phyloP scores from a whole-genome alignment of 2,329 filamentous ascomycete genomes.

The Sclerotinia nivalis region DNA sequence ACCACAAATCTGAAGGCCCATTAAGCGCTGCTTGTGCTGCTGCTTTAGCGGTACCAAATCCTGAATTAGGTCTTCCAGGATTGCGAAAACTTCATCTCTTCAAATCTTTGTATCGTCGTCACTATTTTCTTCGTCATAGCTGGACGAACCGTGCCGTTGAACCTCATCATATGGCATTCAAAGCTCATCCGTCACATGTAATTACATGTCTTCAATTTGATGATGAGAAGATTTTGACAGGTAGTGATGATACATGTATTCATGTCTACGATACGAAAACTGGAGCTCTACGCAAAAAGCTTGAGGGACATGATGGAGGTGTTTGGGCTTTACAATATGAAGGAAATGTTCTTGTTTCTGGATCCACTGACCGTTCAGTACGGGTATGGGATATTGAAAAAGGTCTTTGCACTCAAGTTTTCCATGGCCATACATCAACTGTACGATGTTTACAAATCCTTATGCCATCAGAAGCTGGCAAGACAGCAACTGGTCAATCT shows the following conservation, averaged over 20 bases:
- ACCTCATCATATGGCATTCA: conserved; percentile 89
- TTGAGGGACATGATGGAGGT: conserved; percentile 93
- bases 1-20: conserved; percentile 69
- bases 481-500: conserved; percentile 66
- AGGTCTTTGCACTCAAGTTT: conserved; percentile 89
- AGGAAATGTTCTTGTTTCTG: conserved; percentile 91
- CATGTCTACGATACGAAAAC: conserved; percentile 98
- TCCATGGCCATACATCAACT: conserved; percentile 96
- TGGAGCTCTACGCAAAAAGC: conserved; percentile 75
- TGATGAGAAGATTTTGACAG: conserved; percentile 95
- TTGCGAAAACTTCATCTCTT: conserved; percentile 86
- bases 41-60: conserved; percentile 77
- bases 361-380: conserved; percentile 95
- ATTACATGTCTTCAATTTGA: conserved; percentile 98
- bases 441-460: conserved; percentile 94
- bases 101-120: conserved; percentile 93
- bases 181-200: conserved; percentile 93
- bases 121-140: conserved; percentile 84
- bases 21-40: conserved; percentile 85
- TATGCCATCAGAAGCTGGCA: conserved; percentile 72
- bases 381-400: conserved; percentile 98
- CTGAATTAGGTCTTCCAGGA: conserved; percentile 74
- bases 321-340: conserved; percentile 98
- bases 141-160: conserved; percentile 88
- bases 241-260: conserved; percentile 95